Percentiles rank a stretch among this genome's conserved stretches.
phyloP scores from a whole-genome alignment of 2,329 filamentous ascomycete species.

The Diplodia sapinea region DNA sequence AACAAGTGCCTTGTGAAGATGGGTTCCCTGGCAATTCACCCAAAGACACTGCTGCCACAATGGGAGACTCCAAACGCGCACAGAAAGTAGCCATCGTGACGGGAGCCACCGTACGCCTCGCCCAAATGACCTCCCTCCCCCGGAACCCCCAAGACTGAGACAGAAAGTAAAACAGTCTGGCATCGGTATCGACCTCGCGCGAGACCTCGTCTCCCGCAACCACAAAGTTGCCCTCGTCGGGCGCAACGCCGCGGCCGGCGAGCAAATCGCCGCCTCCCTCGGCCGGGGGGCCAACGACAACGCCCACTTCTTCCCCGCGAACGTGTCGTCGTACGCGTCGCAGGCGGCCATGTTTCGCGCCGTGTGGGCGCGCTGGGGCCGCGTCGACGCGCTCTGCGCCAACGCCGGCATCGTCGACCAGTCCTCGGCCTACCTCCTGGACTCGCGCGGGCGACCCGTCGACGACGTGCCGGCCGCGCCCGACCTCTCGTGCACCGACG shows the following conservation, averaged over 20 bases:
- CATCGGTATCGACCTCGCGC: conserved; percentile 54
- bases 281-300: conserved; percentile 11
- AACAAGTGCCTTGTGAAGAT: not conserved
- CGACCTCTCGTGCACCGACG: conserved; percentile 54
- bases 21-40: not conserved
- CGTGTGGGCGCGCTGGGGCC: conserved; percentile 53
- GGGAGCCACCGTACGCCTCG: conserved; percentile 48
- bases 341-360: conserved; percentile 52
- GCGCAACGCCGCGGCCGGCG: conserved; percentile 47
- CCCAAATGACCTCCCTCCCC: not conserved
- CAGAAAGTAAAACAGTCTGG: conserved; percentile 49
- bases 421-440: conserved; percentile 53
- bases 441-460: conserved; percentile 37
- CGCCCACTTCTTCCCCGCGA: conserved; percentile 51
- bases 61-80: not conserved
- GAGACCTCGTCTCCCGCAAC: conserved; percentile 44
- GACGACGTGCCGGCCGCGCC: conserved; percentile 53
- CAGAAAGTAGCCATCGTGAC: conserved; percentile 49
- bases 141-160: not conserved
- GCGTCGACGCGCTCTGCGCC: conserved; percentile 56
- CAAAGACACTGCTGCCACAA: not conserved
- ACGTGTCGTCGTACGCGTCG: conserved; percentile 56
- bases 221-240: conserved; percentile 51
- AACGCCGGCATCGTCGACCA: conserved; percentile 60
- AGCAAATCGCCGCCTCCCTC: conserved; percentile 36